Evolutionary conservation across 768 basidiomycete genomes (phyloP).

Genomic region (Lactarius quietus): DNA sequence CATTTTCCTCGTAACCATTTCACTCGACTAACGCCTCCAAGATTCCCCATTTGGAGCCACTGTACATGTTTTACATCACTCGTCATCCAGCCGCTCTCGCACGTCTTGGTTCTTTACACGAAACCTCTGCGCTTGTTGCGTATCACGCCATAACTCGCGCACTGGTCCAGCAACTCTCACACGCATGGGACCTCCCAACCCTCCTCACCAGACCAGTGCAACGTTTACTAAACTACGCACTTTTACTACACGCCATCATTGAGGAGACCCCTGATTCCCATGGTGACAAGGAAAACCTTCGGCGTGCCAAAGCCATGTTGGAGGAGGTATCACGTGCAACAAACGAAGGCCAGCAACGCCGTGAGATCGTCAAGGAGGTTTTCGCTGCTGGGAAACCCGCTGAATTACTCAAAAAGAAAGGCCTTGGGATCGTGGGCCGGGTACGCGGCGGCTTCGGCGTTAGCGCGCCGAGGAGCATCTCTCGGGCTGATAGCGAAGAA

Average conservation of each 20-base stretch:
- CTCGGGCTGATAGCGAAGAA: conserved; percentile 35
- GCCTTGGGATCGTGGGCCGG: conserved; percentile 49
- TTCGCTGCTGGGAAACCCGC: conserved; percentile 36
- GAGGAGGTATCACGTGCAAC: conserved; percentile 72
- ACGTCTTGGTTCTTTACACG: conserved; percentile 51
- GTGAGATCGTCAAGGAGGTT: conserved; percentile 77
- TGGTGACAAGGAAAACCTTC: conserved; percentile 58
- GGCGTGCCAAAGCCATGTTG: conserved; percentile 52
- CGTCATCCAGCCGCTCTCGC: conserved; percentile 71
- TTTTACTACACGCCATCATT: conserved; percentile 74
- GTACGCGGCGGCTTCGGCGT: conserved; percentile 62
- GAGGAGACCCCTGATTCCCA: conserved; percentile 70
- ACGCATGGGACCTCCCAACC: conserved; percentile 90
- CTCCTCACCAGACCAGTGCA: conserved; percentile 98
- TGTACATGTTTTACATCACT: conserved; percentile 79
- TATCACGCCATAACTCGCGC: conserved; percentile 67
- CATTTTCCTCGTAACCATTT: neutral
- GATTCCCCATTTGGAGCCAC: conserved; percentile 66
- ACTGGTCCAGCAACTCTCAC: conserved; percentile 66
- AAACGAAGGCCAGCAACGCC: conserved; percentile 74
- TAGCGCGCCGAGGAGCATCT: conserved; percentile 49
- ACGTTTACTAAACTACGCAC: conserved; percentile 88
- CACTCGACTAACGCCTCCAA: conserved; percentile 30
- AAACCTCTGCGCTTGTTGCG: conserved; percentile 54
- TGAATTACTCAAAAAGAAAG: conserved; percentile 33